These are phyloP conservation scores for Monosporascus sp. DNA, from an alignment of 2,329 filamentous ascomycete genomes.

Conservation along the genomic window DNA sequence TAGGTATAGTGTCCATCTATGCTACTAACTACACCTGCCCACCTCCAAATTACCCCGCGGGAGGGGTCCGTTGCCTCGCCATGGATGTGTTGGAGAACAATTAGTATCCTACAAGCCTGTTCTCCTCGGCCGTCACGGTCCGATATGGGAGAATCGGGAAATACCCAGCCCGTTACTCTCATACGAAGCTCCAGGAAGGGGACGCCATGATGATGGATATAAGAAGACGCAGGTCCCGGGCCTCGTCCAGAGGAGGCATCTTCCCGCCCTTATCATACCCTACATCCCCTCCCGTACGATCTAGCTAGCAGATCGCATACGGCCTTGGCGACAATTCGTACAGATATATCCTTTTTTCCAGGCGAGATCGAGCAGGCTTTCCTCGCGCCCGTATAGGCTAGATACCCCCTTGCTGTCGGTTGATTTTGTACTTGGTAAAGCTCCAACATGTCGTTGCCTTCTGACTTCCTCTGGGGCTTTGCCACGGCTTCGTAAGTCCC, in stretches of 20 bases:
- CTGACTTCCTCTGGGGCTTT: constrained; percentile 74
- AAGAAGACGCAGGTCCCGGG: constrained; percentile 16
- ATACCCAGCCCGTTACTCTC: constrained; percentile 10
- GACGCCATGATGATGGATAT: constrained; percentile 14
- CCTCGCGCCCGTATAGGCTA: constrained; percentile 14
- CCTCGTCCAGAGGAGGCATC: constrained; percentile 6
- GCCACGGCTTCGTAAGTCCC: constrained; percentile 64
- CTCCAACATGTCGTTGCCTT: constrained; percentile 52
- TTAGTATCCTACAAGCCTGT: constrained; percentile 21
- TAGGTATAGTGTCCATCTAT: background rate
- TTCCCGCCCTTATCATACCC: constrained; percentile 6
- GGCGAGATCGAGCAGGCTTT: constrained; percentile 18
- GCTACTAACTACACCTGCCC: constrained; percentile 7
- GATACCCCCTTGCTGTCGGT: constrained; percentile 11
- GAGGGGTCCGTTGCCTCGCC: constrained; percentile 22
- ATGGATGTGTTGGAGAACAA: constrained; percentile 20
- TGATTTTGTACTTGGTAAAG: constrained; percentile 3
- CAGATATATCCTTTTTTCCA: constrained; percentile 24
- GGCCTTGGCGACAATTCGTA: constrained; percentile 19
- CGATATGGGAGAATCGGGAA: constrained; percentile 40
- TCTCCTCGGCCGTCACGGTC: constrained; percentile 48
- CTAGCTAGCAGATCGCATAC: constrained; percentile 6
- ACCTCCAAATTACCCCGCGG: constrained; percentile 26
- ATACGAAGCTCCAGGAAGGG: constrained; percentile 2
- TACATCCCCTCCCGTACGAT: constrained; percentile 1